phyloP scores from a whole-genome alignment of 805 yeast species.

The Zygoascus biomembranicola region DNA sequence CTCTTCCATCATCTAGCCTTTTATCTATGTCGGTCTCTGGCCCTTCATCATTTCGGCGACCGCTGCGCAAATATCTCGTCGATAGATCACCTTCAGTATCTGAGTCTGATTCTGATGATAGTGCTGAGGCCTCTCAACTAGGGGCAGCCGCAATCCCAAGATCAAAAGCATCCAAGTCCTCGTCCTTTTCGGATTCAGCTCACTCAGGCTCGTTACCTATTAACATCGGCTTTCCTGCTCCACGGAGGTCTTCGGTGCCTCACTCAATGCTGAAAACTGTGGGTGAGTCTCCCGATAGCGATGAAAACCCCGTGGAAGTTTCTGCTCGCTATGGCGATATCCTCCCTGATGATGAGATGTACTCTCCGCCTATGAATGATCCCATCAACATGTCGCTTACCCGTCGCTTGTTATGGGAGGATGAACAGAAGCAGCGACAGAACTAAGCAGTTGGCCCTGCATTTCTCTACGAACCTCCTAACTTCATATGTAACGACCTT shows the following conservation, averaged over 20 bases:
- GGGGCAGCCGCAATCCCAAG: neutral
- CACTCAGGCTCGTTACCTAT: slow-evolving; percentile 15
- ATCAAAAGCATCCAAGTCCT: neutral
- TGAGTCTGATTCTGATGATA: neutral
- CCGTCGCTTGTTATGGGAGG: slow-evolving; percentile 17
- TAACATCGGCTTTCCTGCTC: slow-evolving; percentile 4
- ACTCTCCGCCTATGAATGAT: slow-evolving; percentile 3
- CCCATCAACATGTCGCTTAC: slow-evolving; percentile 18
- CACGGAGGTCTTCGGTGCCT: neutral
- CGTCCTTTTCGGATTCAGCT: neutral
- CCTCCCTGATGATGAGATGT: neutral
- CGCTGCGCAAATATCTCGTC: slow-evolving; percentile 5
- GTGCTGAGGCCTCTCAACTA: neutral
- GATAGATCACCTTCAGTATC: slow-evolving; percentile 1
- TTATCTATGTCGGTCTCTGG: neutral
- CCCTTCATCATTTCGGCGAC: neutral
- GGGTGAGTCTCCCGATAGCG: neutral
- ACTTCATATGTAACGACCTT: no score
- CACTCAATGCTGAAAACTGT: slow-evolving; percentile 1
- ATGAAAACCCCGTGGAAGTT: neutral
- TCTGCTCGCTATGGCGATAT: slow-evolving; percentile 2
- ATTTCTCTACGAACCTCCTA: no score
- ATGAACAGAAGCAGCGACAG: neutral
- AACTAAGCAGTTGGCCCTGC: neutral
- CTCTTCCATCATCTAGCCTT: slow-evolving; percentile 3